Evolutionary conservation across 2,329 filamentous ascomycete genomes (phyloP).

Genomic region (Raffaelea ambrosiae): DNA sequence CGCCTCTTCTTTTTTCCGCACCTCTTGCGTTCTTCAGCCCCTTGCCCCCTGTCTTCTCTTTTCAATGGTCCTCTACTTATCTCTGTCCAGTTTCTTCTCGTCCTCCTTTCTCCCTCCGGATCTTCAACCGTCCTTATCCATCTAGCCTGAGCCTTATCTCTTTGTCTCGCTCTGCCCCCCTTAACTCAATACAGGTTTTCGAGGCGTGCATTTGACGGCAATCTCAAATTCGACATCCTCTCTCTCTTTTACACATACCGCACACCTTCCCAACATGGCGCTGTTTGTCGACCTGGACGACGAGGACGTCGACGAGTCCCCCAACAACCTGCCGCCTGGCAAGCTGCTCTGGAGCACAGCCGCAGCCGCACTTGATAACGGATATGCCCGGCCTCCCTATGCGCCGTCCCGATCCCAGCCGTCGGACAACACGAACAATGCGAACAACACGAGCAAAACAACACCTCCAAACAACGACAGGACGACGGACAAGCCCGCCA

Average conservation of each 20-base stretch:
- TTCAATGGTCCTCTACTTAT: constrained; percentile 5
- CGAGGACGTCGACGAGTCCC: constrained; percentile 19
- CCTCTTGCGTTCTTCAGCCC: background rate
- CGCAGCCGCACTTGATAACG: constrained; percentile 5
- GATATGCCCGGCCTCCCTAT: constrained; percentile 3
- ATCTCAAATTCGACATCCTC: background rate
- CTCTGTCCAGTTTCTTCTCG: background rate
- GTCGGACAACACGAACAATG: background rate
- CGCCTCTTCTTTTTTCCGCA: background rate
- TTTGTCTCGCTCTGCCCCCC: background rate
- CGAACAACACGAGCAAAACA: background rate
- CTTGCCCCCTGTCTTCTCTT: background rate
- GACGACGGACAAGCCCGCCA: background rate
- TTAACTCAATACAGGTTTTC: background rate
- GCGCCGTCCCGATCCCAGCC: constrained; percentile 2
- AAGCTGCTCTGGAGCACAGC: constrained; percentile 16
- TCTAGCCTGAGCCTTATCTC: constrained; percentile 2
- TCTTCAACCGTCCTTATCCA: background rate
- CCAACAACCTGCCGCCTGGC: constrained; percentile 14
- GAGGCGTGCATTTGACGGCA: background rate
- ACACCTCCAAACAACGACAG: constrained; percentile 1
- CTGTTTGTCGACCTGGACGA: constrained; percentile 24
- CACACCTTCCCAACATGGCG: constrained; percentile 16
- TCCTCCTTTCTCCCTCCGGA: constrained; percentile 3
- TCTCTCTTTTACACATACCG: background rate